phyloP scores from a whole-genome alignment of 2,329 filamentous ascomycete genomes.

The Cordyceps cicadae region DNA sequence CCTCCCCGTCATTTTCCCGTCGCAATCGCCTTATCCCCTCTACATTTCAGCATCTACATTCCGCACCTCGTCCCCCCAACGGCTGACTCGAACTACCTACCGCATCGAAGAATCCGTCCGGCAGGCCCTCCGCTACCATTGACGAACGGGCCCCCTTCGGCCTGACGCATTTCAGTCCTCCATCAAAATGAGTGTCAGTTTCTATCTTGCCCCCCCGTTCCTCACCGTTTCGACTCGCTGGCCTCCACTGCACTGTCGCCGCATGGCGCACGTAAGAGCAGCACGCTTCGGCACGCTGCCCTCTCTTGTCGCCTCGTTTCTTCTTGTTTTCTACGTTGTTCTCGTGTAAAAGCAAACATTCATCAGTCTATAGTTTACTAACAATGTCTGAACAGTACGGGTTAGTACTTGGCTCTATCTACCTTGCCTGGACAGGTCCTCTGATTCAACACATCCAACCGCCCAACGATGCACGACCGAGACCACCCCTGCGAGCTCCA shows the following conservation, averaged over 20 bases:
- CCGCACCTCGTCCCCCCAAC: neutral
- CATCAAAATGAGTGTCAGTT: slow-evolving; percentile 25
- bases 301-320: slow-evolving; percentile 14
- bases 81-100: neutral
- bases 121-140: neutral
- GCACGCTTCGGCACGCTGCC: neutral
- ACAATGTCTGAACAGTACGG: slow-evolving; percentile 40
- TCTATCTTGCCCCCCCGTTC: slow-evolving; percentile 11
- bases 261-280: neutral
- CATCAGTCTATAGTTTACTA: slow-evolving; percentile 15
- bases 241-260: neutral
- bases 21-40: neutral
- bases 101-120: neutral
- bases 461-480: neutral
- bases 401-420: slow-evolving; percentile 31
- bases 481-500: neutral
- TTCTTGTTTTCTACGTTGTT: slow-evolving; percentile 12
- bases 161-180: neutral
- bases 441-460: neutral
- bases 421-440: neutral
- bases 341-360: neutral
- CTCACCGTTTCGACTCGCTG: slow-evolving; percentile 17
- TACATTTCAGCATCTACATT: neutral
- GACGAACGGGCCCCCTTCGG: slow-evolving; percentile 3
- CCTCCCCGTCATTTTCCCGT: too few relatives aligned